Evolutionary conservation across 306 rosid species (phyloP).

Genomic region (Echinosophora koreensis): DNA sequence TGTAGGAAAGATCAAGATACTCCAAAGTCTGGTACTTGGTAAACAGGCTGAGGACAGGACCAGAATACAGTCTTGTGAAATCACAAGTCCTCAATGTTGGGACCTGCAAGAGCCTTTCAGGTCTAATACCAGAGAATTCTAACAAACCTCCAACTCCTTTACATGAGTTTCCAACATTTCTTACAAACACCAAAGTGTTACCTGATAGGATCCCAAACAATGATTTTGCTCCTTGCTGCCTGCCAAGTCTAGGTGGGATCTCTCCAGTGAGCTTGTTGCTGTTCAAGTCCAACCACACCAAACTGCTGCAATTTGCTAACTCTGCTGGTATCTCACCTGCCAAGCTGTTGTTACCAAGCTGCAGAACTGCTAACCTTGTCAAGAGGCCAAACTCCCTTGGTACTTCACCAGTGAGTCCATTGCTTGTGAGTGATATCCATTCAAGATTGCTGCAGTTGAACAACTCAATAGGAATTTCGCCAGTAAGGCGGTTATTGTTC

Average conservation of each 20-base stretch:
- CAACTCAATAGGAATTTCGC: conserved; percentile 80
- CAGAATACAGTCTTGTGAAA: conserved; percentile 90
- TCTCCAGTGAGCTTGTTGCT: conserved; percentile 96
- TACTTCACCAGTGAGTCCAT: conserved; percentile 74
- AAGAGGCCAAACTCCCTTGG: conserved; percentile 76
- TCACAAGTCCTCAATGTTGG: conserved; percentile 90
- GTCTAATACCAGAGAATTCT: conserved; percentile 88
- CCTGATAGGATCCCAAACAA: conserved; percentile 86
- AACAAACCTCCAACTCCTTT: conserved; percentile 96
- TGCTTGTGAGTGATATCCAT: conserved; percentile 95
- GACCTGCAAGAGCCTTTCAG: conserved; percentile 81
- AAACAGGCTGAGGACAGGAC: conserved; percentile 84
- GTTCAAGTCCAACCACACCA: conserved; percentile 99
- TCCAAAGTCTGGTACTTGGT: conserved; percentile 93
- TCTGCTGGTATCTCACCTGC: conserved; percentile 87
- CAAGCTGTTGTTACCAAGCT: conserved; percentile 93
- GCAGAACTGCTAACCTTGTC: conserved; percentile 89
- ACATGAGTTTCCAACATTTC: conserved; percentile 90
- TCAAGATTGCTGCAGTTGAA: conserved; percentile 88
- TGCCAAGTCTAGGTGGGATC: conserved; percentile 91
- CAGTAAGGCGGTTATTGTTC: conserved; percentile 75
- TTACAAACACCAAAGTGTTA: conserved; percentile 89
- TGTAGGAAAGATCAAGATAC: conserved; percentile 95
- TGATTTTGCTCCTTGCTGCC: conserved; percentile 88
- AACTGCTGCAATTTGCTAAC: conserved; percentile 80